Evolutionary conservation across 805 yeast genomes (phyloP), one percentile per base, ranked within the genome.

Genomic region (Cyberlindnera euphorbiiphila): DNA sequence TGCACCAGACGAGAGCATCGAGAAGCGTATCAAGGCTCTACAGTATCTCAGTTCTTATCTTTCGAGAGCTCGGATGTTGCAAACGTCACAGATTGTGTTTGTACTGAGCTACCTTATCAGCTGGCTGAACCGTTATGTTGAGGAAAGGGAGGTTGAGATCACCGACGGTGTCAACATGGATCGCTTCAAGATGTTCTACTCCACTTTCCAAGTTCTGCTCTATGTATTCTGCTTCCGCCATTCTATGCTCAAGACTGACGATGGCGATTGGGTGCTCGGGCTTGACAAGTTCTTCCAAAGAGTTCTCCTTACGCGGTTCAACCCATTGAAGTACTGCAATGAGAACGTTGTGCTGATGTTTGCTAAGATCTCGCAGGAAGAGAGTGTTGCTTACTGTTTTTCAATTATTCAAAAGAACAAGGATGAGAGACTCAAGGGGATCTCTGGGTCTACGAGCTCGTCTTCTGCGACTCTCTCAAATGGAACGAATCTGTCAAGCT

Each of bases 171-270:
- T 72, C 21, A 88, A 89, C n/a, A 85, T 89, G 95, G 94, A 87
- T 49, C 71, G 95, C 42, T 89, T 89, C 64, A 83, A 84, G 54
- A 71, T 87, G 61, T 85, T 93, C 46, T 91, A 91, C 58, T 85
- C 96, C 7, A 85, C 91, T 3, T 82, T 88, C 54, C 98, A 91
- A 62, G 87, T 96, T 0, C 65, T 93, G 39, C 68, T 91, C 43
- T 91, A 91, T 62, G 86, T 93, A 14, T 88, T 93, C 58, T 91
- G 98, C 57, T 91, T 91, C 62, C 73, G 96, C 47, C 84, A 85
- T 60, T 61, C 73, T 25, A 59, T 74, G 25, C 71, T 91, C 46
- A 71, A 73, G 47, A 46, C 37, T 20, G 65, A 49, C 9, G 50
- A 53, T 14, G 60, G 59, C 32, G 65, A 61, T 39, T 88, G 96